Base-by-base conservation (phyloP, 1,284 basidiomycete species). In the Tausonia pullulans region DNA sequence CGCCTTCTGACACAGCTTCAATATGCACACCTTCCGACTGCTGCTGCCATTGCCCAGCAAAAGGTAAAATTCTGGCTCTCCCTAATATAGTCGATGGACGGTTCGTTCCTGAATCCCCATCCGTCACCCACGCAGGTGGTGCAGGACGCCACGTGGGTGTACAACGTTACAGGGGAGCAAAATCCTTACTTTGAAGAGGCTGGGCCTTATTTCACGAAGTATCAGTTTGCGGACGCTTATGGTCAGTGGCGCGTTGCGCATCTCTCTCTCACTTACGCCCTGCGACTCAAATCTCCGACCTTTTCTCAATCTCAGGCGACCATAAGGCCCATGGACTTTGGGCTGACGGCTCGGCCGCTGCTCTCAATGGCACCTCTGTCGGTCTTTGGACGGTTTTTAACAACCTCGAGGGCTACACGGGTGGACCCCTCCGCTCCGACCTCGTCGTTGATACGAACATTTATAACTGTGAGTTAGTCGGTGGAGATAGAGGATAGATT, bases 361-460 rank as follows among this genome's bases (percentile, higher is more conserved):
- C 68, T 8, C 27, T 27, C 2, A 27, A 27, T 27, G 27, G 27
- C 27, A 27, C 27, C 27, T 27, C 27, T 27, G 67, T 71, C 39
- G 73, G 73, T 14, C 67, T 68, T 40, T 74, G 73, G 73, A 69
- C 68, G 27, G 70, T 74, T 4, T 69, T 70, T 62, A 73, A 73
- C 64, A 71, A 68, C n/a, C 64, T 69, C 43, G 73, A 74, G 41
- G 69, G 68, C 4, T 74, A 70, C 66, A 67, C 67, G 39, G 72
- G 72, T 10, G 72, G 71, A 9, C 71, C 72, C 1, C 61, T 69
- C 5, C 66, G 68, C 16, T 70, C 68, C 9, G 72, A 74, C 50
- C 63, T 74, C 16, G 69, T 71, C 7, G 71, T 72, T 58, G 73
- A 74, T 55, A 68, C 67, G 2, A 68, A 69, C 46, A 59, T 72